Base-by-base conservation (phyloP, 148 eudicot species). In the Oxyria digyna region DNA sequence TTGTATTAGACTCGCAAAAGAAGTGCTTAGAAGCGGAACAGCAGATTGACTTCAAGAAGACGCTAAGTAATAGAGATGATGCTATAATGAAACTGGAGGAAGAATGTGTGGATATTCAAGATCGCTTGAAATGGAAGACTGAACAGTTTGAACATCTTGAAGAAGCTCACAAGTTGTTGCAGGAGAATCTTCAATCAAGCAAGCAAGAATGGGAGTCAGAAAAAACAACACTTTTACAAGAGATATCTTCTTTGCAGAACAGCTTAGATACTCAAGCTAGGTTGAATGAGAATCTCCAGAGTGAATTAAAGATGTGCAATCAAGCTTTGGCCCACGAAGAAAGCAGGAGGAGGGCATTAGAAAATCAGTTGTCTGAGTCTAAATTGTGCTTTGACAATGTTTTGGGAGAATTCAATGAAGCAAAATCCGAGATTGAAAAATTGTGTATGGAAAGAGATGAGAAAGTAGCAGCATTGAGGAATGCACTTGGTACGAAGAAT, bases 81-180 rank as follows among this genome's bases (percentile, higher is more conserved):
- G 70, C 73, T 42, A 75, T 84, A 64, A 48, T 71, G n/a, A 79
- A 80, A 72, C 54, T 87, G 71, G 97, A 90, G 77, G 86, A 85
- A 73, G 78, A 87, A 74, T 78, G 72, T 66, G 48, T 77, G 74
- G 74, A 68, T 5, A 27, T 79, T 48, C 80, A 80, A 73, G 89
- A 84, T 67, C 83, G 80, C 79, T 69, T 87, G 75, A 87, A 85
- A 76, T 85, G 93, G 96, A 87, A 82, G 75, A 90, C 73, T 37
- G 91, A 87, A 70, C 96, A 90, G 82, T 85, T 85, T 78, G 74
- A 62, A 65, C 96, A 90, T 80, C 93, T 90, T 38, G 85, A 87
- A 77, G 89, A 82, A 64, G 97, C 94, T 68, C 91, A 87, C 67
- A 69, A 48, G 72, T 77, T 71, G 75, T 85, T 87, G 72, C 87